Evolutionary conservation across 75 land plant genomes (phyloP).

Genomic region (Azolla pinnata): DNA sequence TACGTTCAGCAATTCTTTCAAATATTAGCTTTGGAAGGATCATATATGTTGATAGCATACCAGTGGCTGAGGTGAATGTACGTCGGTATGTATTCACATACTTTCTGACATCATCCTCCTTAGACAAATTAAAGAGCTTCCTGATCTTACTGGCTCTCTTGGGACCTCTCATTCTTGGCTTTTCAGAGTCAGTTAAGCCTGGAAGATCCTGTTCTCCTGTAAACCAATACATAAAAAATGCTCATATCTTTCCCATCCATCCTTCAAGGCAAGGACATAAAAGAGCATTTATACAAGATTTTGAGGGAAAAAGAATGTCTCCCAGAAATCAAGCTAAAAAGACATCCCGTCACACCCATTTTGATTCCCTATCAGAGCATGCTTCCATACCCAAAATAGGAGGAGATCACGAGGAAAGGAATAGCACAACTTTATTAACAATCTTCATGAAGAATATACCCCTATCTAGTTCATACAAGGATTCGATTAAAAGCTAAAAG

Average conservation of each 20-base stretch:
- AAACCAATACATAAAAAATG: too few relatives aligned
- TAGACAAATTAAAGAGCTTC: slow-evolving; percentile 66
- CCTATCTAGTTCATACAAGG: too few relatives aligned
- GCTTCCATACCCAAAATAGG: too few relatives aligned
- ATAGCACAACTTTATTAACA: background rate
- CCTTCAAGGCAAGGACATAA: too few relatives aligned
- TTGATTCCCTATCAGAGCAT: too few relatives aligned
- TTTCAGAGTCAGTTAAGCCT: slow-evolving; percentile 69
- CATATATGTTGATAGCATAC: slow-evolving; percentile 13
- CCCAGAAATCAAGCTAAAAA: too few relatives aligned
- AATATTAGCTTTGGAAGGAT: background rate
- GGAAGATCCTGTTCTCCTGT: slow-evolving; percentile 69
- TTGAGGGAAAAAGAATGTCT: too few relatives aligned
- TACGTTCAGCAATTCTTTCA: background rate
- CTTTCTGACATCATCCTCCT: slow-evolving; percentile 78
- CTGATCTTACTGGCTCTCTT: slow-evolving; percentile 83
- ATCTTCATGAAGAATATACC: too few relatives aligned
- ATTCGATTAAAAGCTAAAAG: too few relatives aligned
- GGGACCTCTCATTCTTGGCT: slow-evolving; percentile 84
- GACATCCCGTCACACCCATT: too few relatives aligned
- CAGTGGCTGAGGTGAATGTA: slow-evolving; percentile 50
- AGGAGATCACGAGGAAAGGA: background rate
- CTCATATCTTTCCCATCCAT: too few relatives aligned
- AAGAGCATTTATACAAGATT: too few relatives aligned
- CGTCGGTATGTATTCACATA: slow-evolving; percentile 78